Percentiles rank a stretch among this genome's conserved stretches.
Evolutionary conservation across 1,139 yeast genomes (phyloP).

Genomic region (Scheffersomyces stambukii): DNA sequence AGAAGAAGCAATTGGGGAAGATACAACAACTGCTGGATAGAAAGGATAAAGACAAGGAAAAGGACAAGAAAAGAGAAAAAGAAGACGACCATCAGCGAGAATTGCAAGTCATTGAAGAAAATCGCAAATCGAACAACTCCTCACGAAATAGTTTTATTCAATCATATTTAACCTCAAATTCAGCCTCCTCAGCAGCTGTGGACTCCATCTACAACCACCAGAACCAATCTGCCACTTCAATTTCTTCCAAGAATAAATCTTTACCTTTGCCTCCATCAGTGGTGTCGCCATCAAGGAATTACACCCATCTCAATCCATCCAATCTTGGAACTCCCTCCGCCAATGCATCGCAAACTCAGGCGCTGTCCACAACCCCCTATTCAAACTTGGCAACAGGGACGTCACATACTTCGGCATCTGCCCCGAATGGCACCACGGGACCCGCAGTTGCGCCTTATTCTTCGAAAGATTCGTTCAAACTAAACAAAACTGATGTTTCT

Average conservation of each 20-base stretch:
- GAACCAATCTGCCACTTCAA: constrained; percentile 12
- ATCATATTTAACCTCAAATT: constrained; percentile 8
- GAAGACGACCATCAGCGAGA: constrained; percentile 4
- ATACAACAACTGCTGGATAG: too few species aligned
- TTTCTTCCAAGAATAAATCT: constrained; percentile 23
- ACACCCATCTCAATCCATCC: too few species aligned
- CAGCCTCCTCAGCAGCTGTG: constrained; percentile 3
- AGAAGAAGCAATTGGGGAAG: constrained; percentile 30
- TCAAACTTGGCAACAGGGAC: too few species aligned
- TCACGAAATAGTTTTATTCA: constrained; percentile 12
- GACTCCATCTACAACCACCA: constrained; percentile 7
- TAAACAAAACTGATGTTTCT: constrained; percentile 2
- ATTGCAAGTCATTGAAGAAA: constrained; percentile 5
- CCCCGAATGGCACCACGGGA: too few species aligned
- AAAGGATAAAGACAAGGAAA: constrained; percentile 8
- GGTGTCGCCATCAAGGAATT: constrained; percentile 1
- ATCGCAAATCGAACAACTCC: constrained; percentile 6
- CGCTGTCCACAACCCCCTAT: too few species aligned
- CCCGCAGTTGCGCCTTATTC: too few species aligned
- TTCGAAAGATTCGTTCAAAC: neutral
- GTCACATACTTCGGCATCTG: too few species aligned
- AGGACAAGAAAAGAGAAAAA: constrained; percentile 6
- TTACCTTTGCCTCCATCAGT: constrained; percentile 28
- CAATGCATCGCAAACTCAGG: too few species aligned
- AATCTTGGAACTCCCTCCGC: neutral